A percentile compares a stretch with the other conserved stretches of the same genome.
Conservation (phyloP, 495 filamentous ascomycete genomes). For the Tuber brumale region DNA sequence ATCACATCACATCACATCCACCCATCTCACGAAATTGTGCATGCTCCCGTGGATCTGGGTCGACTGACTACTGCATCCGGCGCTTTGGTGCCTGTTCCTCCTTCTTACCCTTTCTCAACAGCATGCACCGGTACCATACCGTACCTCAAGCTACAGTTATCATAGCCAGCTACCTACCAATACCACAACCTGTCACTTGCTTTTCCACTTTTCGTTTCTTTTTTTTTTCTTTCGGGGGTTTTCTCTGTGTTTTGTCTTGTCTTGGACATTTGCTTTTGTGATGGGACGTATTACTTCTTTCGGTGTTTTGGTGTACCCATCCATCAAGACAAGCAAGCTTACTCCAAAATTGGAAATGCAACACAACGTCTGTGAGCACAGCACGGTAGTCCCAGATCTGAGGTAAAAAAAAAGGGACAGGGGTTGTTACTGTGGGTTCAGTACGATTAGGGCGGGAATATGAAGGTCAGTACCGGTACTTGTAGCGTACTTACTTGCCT, state of each 20-base stretch:
- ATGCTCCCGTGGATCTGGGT: constrained; percentile 1
- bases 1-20: not conserved
- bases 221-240: not conserved
- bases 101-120: not conserved
- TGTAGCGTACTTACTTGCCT: not conserved
- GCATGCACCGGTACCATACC: not conserved
- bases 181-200: constrained; percentile 1
- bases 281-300: not conserved
- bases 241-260: not conserved
- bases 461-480: not conserved
- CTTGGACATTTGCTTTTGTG: not conserved
- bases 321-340: not conserved
- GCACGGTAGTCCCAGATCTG: not conserved
- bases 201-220: not conserved
- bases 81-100: not conserved
- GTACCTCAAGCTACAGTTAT: not conserved
- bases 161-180: not conserved
- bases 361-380: not conserved
- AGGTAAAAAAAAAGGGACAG: not conserved
- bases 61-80: not conserved
- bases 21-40: not conserved
- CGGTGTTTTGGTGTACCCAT: not conserved
- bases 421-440: not conserved
- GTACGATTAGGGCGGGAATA: not conserved
- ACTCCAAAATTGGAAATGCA: constrained; percentile 4